Evolutionary conservation across 352 stramenopile species (phyloP).

Genomic region (Phytophthora pluvialis): DNA sequence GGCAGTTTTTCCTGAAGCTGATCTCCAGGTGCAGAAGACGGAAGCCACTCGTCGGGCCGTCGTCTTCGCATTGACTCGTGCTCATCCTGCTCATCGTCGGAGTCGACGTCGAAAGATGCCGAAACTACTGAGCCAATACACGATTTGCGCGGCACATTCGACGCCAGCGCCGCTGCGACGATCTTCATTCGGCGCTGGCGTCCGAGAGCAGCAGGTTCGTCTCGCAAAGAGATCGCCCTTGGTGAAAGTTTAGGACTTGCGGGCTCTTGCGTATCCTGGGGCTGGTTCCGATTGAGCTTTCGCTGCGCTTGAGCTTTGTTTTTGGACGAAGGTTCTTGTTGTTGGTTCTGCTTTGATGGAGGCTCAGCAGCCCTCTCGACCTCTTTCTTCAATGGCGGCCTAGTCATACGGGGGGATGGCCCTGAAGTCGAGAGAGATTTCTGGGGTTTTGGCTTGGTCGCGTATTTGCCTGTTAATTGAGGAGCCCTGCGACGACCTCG

Average conservation of each 20-base stretch:
- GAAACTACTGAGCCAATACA: conserved; percentile 19
- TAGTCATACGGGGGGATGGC: neutral
- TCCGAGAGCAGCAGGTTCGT: conserved; percentile 28
- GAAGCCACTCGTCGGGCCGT: neutral
- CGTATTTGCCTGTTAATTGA: neutral
- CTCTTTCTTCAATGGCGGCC: no score
- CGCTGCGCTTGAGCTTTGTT: neutral
- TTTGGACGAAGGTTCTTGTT: neutral
- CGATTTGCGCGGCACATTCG: conserved; percentile 19
- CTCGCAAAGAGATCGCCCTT: conserved; percentile 5
- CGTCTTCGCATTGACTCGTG: neutral
- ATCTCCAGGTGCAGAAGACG: conserved; percentile 8
- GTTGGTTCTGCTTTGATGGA: conserved; percentile 1
- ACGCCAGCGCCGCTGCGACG: conserved; percentile 19
- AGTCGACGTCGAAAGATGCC: conserved; percentile 22
- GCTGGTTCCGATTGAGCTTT: conserved; percentile 5
- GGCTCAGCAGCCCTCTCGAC: neutral
- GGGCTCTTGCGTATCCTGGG: neutral
- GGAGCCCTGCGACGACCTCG: neutral
- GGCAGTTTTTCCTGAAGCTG: conserved; percentile 8
- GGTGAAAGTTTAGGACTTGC: conserved; percentile 4
- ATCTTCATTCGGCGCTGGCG: conserved; percentile 30
- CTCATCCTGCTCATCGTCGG: conserved; percentile 12
- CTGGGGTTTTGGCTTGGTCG: conserved; percentile 3
- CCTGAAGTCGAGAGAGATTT: conserved; percentile 7